Conservation (phyloP, 768 basidiomycete genomes). For the Lactarius psammicola region DNA sequence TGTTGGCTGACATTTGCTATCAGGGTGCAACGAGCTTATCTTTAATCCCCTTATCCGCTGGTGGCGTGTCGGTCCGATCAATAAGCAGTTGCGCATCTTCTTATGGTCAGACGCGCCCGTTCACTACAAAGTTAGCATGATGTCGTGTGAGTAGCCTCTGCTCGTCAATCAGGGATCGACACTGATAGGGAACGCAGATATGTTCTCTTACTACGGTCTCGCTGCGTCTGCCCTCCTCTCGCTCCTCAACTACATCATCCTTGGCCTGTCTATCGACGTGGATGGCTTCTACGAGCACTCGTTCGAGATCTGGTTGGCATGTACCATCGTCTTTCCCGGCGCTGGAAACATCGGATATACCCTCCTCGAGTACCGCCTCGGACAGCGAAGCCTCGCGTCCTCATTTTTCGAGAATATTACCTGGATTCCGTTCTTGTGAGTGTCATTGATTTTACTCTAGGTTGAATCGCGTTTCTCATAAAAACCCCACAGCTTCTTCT, state of each 20-base stretch:
- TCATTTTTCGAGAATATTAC: constrained; percentile 57
- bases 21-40: constrained; percentile 73
- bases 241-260: constrained; percentile 65
- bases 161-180: no score
- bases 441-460: constrained; percentile 28
- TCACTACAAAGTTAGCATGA: constrained; percentile 81
- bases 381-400: constrained; percentile 50
- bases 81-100: constrained; percentile 72
- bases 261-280: constrained; percentile 57
- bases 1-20: constrained; percentile 2
- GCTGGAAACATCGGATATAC: constrained; percentile 69
- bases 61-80: constrained; percentile 81
- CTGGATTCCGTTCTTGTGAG: constrained; percentile 77
- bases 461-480: neutral
- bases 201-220: constrained; percentile 59
- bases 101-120: constrained; percentile 74
- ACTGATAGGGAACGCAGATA: constrained; percentile 33
- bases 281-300: constrained; percentile 72
- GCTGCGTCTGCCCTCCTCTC: constrained; percentile 63
- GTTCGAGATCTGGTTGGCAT: constrained; percentile 74
- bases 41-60: constrained; percentile 82
- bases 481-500: constrained; percentile 43
- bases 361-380: constrained; percentile 66
- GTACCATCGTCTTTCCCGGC: constrained; percentile 66
- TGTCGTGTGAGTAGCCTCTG: constrained; percentile 53